Percentiles rank a stretch among this genome's conserved stretches.
Evolutionary conservation across 148 eudicot species (phyloP).

Genomic region (Chenopodium berlandieri): DNA sequence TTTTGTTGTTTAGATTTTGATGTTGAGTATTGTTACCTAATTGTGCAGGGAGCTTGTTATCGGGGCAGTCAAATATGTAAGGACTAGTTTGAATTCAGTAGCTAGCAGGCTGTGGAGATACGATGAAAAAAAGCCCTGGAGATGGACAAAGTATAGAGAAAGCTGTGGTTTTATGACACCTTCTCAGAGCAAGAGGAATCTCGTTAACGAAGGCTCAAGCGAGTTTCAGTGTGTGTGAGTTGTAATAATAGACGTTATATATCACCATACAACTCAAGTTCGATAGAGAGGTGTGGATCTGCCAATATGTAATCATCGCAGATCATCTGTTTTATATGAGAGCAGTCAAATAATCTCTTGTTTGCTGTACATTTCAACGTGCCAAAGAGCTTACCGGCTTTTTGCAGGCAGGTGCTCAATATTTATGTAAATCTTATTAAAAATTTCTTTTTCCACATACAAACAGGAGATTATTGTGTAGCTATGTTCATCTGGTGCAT

Average conservation of each 20-base stretch:
- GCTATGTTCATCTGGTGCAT: background rate
- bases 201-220: conserved; percentile 38
- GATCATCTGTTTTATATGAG: background rate
- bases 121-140: conserved; percentile 50
- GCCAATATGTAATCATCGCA: background rate
- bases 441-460: background rate
- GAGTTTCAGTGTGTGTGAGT: conserved; percentile 52
- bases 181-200: conserved; percentile 57
- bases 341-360: background rate
- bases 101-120: conserved; percentile 61
- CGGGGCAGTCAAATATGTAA: conserved; percentile 49
- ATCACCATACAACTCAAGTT: background rate
- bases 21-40: background rate
- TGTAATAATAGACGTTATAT: background rate
- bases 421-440: background rate
- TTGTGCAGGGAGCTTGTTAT: conserved; percentile 74
- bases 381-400: background rate
- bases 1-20: background rate
- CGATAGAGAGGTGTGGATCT: conserved; percentile 7
- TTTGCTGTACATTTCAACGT: background rate
- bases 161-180: conserved; percentile 45
- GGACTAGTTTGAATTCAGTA: conserved; percentile 48
- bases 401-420: background rate
- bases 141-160: conserved; percentile 64
- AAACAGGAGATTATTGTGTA: background rate